Evolutionary conservation across 768 basidiomycete species (phyloP), one percentile per base, ranked within the genome.

Genomic region (Amanita polypyramis): DNA sequence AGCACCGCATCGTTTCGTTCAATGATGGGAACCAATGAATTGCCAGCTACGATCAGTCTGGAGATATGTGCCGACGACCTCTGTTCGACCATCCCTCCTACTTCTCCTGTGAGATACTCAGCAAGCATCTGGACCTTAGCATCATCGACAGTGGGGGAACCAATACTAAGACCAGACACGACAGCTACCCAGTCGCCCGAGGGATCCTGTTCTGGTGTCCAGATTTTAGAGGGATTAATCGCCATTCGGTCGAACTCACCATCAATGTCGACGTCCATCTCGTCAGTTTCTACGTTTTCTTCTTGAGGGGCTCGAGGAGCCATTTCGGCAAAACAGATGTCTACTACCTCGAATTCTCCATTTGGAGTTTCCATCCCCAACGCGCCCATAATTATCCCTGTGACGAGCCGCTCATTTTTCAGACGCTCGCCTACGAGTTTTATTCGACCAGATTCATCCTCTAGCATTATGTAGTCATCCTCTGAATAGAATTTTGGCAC

Each of bases 401-500:
- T 98, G 4, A 97, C 90, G 14, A 96, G 67, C 39, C 68, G 67
- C 7, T 77, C 76, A 12, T 72, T 70, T 23, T 69, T 64, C 34
- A 97, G 65, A 29, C 67, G 68, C 4, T 82, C 76, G 4, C 96
- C 96, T 0, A 94, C 87, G 12, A 99, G 77, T 39, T 76, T 75
- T 34, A 99, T 85, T 27, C 96, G 79, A 0, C 96, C 96, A 1
- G 86, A 90, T 65, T 98, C 96, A 61, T 99, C 96, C 65, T 99
- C 96, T 0, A 99, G 72, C 80, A 90, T 90, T 23, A 94, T 65
- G 50, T 68, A 76, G 58, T 99, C 96, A 34, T 82, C 77, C 0
- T 69, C 64, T 1, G 91, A 94, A 57, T 73, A 77, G 58, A 85
- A 82, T 62, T 94, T 95, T 4, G 68, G 58, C 43, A 71, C 70